Evolutionary conservation across 2,329 filamentous ascomycete genomes (phyloP), one percentile per base, ranked within the genome.

Genomic region (Phialophora chinensis): DNA sequence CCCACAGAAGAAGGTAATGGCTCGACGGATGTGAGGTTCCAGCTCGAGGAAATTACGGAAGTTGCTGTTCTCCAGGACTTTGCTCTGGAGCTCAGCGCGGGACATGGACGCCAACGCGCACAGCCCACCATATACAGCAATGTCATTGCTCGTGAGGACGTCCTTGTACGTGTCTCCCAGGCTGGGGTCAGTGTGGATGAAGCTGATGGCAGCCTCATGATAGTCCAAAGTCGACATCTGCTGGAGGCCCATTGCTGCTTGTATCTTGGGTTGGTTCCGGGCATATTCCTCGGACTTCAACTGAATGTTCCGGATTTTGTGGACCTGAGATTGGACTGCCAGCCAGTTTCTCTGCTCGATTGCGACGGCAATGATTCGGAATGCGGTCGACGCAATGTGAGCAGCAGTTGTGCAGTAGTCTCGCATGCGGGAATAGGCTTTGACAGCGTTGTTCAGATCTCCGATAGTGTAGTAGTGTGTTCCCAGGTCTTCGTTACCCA

Each of bases 401-500:
- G 90, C 90, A 2, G 89, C 85, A 0, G 91, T 91, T 64, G 90
- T 95, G 72, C 93, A 92, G 75, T 94, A 94, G 65, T 96, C 91
- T 69, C 95, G 88, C 93, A 98, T 97, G 71, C 90, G 89, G 69
- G 85, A 83, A 76, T 91, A 98, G 1, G 91, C 87, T 71, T 96
- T 93, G 56, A 87, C 86, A 0, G 95, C 92, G 12, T 85, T 85
- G 42, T 81, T 78, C 8, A 94, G 85, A 64, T 93, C 89, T 62
- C 95, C 94, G 17, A 88, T 92, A 44, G 84, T 84, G 78, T 96
- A 91, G 69, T 90, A 90, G 78, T 97, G 93, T 68, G 87, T 88
- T 50, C 92, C 95, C 4, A 98, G 83, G 73, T 98, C 95, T 77
- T 97, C 93, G 73, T 97, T 91, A 53, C 92, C 94, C 88, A 98